Base-by-base conservation (phyloP, 441 rosid species). In the Erysimum cheiri region DNA sequence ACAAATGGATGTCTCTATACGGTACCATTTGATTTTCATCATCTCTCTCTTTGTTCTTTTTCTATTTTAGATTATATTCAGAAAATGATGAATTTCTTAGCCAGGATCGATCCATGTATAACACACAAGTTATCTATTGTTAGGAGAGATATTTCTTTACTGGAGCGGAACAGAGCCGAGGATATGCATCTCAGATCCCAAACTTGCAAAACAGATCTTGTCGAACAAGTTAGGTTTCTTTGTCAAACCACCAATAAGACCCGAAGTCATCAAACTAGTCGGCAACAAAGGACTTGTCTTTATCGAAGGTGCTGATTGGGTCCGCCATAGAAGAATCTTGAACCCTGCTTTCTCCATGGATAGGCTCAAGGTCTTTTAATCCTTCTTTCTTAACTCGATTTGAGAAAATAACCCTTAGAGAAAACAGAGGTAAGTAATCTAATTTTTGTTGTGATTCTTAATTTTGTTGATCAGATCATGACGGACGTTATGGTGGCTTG, bases 321-420 rank as follows among this genome's bases (percentile, higher is more conserved):
- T 48, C 36, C 79, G 70, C 19, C 88, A 67, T 40, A 70, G 84
- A 74, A 49, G 59, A 41, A 77, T 80, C 32, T 41, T 81, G 15
- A 84, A 79, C 35, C 81, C 87, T 60, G 88, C 76, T 29, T 85
- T 87, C 73, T 71, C 84, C 36, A 15, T 71, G 0, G 84, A 84
- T 56, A 78, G 77, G 58, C 74, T 85, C 65, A 84, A 88, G 88
- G 87, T 73, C 15, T 32, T 43, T 50, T 37, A 4, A 6, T 52
- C 11, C 11, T 28, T 52, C 2, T 29, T 53, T 53, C 6, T 53
- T 8, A 53, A 7, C 10, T 52, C 2, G 2, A 12, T 5, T 28
- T 2, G 44, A 61, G 6, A 50, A n/a, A 24, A 1, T 15, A 36
- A 2, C n/a, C 50, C 14, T n/a, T 52, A 22, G 14, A 19, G n/a